These are phyloP conservation scores for Rhodofomes roseus DNA, from an alignment of 1,284 basidiomycete genomes.

Conservation along the genomic window DNA sequence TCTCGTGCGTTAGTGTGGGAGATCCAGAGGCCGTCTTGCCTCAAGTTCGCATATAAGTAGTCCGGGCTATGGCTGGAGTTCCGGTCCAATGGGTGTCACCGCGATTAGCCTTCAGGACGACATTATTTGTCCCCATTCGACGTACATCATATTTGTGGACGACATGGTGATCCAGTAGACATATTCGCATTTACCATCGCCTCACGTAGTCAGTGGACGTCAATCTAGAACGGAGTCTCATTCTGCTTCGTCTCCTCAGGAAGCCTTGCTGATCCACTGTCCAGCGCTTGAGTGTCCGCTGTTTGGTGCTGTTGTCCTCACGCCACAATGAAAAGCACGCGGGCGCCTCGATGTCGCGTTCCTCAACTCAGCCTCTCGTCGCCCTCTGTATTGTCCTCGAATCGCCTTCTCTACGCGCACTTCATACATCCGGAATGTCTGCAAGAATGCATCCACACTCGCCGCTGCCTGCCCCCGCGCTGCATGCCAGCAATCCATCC, in stretches of 20 bases:
- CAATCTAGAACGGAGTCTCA: not conserved
- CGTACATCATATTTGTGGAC: not conserved
- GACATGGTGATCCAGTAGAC: not conserved
- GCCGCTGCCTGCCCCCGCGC: conserved; percentile 66
- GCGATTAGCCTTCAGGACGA: not conserved
- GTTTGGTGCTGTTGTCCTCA: conserved; percentile 21
- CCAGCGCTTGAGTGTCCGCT: not conserved
- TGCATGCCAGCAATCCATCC: conserved; percentile 63
- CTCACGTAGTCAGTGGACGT: not conserved
- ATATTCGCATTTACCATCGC: not conserved
- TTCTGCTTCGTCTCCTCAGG: not conserved
- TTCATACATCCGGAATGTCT: conserved; percentile 24
- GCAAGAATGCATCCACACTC: conserved; percentile 41
- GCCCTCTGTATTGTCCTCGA: conserved; percentile 12
- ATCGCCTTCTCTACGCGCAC: not conserved
- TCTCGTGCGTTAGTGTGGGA: not conserved
- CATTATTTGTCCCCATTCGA: not conserved
- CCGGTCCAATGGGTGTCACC: not conserved
- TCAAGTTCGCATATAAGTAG: not conserved
- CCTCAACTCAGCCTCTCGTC: conserved; percentile 13
- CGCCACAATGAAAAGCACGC: conserved; percentile 18
- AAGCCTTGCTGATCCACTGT: not conserved
- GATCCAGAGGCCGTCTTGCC: not conserved
- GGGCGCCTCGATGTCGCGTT: conserved; percentile 22
- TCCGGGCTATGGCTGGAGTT: not conserved